phyloP scores from a whole-genome alignment of 768 basidiomycete genomes.

The Suillus decipiens region DNA sequence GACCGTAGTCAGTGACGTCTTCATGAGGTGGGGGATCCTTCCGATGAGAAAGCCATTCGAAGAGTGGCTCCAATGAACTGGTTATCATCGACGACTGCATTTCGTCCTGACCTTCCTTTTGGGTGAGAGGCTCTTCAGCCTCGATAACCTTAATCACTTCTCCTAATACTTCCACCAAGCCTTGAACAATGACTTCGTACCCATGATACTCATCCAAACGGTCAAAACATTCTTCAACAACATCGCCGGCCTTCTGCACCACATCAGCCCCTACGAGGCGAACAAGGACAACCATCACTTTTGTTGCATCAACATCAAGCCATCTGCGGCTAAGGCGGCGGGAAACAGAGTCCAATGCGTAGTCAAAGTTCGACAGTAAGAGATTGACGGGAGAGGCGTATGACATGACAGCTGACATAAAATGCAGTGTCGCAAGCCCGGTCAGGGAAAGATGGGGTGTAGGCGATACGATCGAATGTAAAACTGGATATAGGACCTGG shows the following conservation, averaged over 20 bases:
- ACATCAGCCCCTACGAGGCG: constrained; percentile 85
- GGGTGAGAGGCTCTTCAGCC: constrained; percentile 42
- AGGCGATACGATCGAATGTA: constrained; percentile 83
- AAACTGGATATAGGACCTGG: constrained; percentile 79
- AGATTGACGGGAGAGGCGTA: constrained; percentile 91
- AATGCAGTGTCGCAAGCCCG: constrained; percentile 72
- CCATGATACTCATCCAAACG: constrained; percentile 95
- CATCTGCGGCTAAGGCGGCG: constrained; percentile 77
- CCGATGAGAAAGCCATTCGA: constrained; percentile 64
- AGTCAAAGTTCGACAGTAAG: constrained; percentile 93
- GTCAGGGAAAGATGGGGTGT: constrained; percentile 66
- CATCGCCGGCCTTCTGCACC: constrained; percentile 87
- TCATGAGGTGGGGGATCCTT: constrained; percentile 35
- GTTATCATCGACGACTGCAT: constrained; percentile 24
- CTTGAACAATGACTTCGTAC: constrained; percentile 83
- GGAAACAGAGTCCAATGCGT: constrained; percentile 89
- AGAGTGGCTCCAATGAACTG: constrained; percentile 51
- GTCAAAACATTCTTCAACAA: constrained; percentile 98
- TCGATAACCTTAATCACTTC: constrained; percentile 84
- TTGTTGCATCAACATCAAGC: constrained; percentile 86
- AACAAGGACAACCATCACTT: constrained; percentile 83
- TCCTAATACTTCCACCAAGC: constrained; percentile 81
- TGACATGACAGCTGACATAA: constrained; percentile 71
- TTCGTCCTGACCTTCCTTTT: constrained; percentile 18
- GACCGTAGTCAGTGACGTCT: constrained; percentile 55